phyloP scores from a whole-genome alignment of 306 rosid genomes.

The Medicago arabica region DNA sequence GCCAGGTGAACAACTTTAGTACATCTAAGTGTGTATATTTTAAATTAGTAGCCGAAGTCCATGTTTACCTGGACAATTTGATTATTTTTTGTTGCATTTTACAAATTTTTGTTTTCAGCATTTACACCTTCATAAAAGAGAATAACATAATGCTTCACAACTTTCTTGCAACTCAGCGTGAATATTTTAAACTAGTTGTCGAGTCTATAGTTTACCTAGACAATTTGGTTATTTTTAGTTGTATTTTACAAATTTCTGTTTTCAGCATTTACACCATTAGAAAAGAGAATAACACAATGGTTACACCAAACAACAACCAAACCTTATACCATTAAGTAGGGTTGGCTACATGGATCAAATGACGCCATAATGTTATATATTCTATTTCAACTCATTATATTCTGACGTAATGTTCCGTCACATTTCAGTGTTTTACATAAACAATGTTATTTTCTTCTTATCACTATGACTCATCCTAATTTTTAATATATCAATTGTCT shows the following conservation, averaged over 20 bases:
- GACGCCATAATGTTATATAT: neutral
- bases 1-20: constrained; percentile 63
- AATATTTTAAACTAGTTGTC: neutral
- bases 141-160: neutral
- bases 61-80: neutral
- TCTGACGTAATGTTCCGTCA: neutral
- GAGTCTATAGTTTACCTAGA: neutral
- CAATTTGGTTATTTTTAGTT: constrained; percentile 1
- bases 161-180: neutral
- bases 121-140: neutral
- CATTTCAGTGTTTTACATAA: neutral
- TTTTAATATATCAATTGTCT: neutral
- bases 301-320: neutral
- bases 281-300: neutral
- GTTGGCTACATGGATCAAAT: neutral
- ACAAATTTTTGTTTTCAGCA: neutral
- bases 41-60: neutral
- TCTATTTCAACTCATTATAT: neutral
- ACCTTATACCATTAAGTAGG: neutral
- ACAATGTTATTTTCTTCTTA: neutral
- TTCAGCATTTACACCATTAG: neutral
- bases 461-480: neutral
- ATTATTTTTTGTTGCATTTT: neutral
- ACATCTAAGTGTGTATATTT: neutral
- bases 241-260: neutral